Base-by-base conservation (phyloP, 2,329 filamentous ascomycete species). In the Aureobasidium sp. region DNA sequence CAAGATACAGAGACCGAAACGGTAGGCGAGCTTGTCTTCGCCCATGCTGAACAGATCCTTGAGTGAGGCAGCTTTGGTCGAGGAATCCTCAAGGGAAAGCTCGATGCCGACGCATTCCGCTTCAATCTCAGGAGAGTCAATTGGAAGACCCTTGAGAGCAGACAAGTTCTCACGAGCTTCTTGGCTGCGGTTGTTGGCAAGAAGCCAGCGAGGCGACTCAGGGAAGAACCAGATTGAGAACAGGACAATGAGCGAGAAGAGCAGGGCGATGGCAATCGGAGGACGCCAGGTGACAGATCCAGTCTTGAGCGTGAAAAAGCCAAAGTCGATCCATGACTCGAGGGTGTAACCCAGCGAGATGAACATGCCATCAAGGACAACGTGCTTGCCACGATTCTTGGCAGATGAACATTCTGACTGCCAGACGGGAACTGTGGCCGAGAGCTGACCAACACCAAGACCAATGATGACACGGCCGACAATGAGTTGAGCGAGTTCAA, bases 1-100 rank as follows among this genome's bases (percentile, higher is more conserved):
- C 42, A 80, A 72, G 55, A 81, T 77, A 66, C 78, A 81, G 12
- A 82, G 76, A 2, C 71, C 71, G 68, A 81, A 81, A 27, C 81
- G 78, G 70, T 83, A 81, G 17, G 67, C 64, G 1, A 80, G 75
- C 70, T 79, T 79, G 59, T 82, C 79, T 10, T 79, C 75, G 61
- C 78, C 79, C 74, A 78, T 79, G 66, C 74, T 78, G 66, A 81
- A 71, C 67, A 81, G 72, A 48, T 81, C 76, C 44, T 67, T 69
- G 10, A 80, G 69, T 59, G 71, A 76, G 3, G 74, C 73, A 12
- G 71, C 73, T 46, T 71, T 68, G 4, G 69, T 65, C 39, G 68
- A 68, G 5, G 77, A 75, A 60, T 77, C 73, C 66, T 82, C 79
- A 29, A 81, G 76, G 0, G 78, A 78, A 63, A 75, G 72, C 64